A percentile compares a stretch with the other conserved stretches of the same genome.
phyloP scores from a whole-genome alignment of 2,329 filamentous ascomycete genomes.

The Fusarium dlaminii region DNA sequence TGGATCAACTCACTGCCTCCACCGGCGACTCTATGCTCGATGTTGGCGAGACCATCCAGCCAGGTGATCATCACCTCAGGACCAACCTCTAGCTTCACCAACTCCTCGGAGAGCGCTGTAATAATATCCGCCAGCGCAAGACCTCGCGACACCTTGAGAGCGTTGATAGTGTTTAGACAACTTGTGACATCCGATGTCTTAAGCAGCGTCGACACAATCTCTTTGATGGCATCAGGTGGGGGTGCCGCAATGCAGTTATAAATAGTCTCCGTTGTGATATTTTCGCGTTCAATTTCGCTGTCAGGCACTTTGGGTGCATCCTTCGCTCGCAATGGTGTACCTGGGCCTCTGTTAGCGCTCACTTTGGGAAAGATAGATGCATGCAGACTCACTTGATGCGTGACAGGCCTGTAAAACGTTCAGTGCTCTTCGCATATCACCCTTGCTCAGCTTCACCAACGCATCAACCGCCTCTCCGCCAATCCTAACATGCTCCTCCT shows the following conservation, averaged over 20 bases:
- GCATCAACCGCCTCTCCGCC: slow-evolving; percentile 81
- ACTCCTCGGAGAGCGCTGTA: slow-evolving; percentile 83
- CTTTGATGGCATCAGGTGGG: slow-evolving; percentile 85
- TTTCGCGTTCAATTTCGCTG: slow-evolving; percentile 76
- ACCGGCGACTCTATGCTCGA: slow-evolving; percentile 89
- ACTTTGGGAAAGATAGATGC: neutral
- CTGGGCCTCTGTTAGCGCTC: slow-evolving; percentile 49
- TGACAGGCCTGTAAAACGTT: slow-evolving; percentile 98
- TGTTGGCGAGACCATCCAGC: slow-evolving; percentile 89
- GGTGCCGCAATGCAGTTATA: slow-evolving; percentile 98
- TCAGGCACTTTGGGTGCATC: slow-evolving; percentile 68
- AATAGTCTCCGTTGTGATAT: slow-evolving; percentile 88
- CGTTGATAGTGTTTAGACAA: slow-evolving; percentile 87
- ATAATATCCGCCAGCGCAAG: slow-evolving; percentile 94
- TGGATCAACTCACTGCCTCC: slow-evolving; percentile 89
- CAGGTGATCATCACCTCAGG: slow-evolving; percentile 89
- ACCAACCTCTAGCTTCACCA: slow-evolving; percentile 84
- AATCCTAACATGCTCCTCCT: slow-evolving; percentile 87
- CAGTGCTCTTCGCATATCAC: slow-evolving; percentile 93
- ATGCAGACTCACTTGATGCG: slow-evolving; percentile 75
- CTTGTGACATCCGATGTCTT: slow-evolving; percentile 88
- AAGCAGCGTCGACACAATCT: slow-evolving; percentile 85
- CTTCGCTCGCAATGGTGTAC: slow-evolving; percentile 72
- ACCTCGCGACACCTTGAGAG: slow-evolving; percentile 85
- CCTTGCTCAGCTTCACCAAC: slow-evolving; percentile 87